Evolutionary conservation across 2,329 filamentous ascomycete species (phyloP).

Genomic region (Aureobasidium sp.): DNA sequence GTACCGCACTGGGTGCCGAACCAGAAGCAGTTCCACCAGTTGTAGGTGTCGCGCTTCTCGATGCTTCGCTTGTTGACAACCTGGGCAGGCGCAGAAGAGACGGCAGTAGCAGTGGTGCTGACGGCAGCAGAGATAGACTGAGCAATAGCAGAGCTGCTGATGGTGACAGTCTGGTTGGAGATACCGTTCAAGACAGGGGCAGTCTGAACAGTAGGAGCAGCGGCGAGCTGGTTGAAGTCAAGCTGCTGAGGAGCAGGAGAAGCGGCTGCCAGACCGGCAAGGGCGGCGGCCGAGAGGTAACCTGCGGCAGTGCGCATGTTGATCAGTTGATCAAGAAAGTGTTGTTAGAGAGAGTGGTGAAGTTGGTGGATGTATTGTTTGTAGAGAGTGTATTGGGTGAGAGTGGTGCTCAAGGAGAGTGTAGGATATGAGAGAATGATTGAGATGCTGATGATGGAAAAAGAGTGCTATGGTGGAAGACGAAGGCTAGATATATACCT

Average conservation of each 20-base stretch:
- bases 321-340: not conserved
- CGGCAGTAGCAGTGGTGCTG: slow-evolving; percentile 17
- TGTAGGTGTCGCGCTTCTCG: slow-evolving; percentile 9
- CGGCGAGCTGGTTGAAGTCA: slow-evolving; percentile 21
- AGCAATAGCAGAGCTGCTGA: slow-evolving; percentile 19
- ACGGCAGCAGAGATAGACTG: slow-evolving; percentile 19
- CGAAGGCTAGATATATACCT: slow-evolving; percentile 12
- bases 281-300: slow-evolving; percentile 20
- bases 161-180: slow-evolving; percentile 18
- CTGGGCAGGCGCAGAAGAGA: slow-evolving; percentile 18
- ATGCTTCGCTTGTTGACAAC: slow-evolving; percentile 17
- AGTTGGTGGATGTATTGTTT: not conserved
- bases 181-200: slow-evolving; percentile 20
- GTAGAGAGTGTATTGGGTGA: slow-evolving; percentile 14
- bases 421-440: not conserved
- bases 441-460: slow-evolving; percentile 17
- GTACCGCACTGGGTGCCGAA: not conserved
- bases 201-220: slow-evolving; percentile 19
- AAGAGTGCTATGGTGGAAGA: slow-evolving; percentile 1
- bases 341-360: not conserved
- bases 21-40: not conserved
- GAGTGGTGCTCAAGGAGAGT: slow-evolving; percentile 1
- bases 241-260: slow-evolving; percentile 21
- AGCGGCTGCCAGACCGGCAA: slow-evolving; percentile 22
- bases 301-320: slow-evolving; percentile 16